A percentile compares a stretch with the other conserved stretches of the same genome.
These are phyloP conservation scores for Aspergillus unguis DNA, from an alignment of 2,329 filamentous ascomycete species.

Conservation along the genomic window DNA sequence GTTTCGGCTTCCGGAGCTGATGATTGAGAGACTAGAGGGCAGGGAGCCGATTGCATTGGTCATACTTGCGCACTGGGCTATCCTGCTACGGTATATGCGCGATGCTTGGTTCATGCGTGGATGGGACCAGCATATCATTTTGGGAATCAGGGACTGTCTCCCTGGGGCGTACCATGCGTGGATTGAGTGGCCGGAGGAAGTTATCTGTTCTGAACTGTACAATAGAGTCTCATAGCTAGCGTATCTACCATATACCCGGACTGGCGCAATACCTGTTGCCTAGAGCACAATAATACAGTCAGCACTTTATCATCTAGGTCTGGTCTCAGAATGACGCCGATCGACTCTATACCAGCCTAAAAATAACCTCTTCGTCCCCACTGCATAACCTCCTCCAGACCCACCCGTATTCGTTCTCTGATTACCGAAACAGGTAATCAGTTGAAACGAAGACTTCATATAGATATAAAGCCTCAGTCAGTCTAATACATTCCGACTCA, in stretches of 20 bases:
- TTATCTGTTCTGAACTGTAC: background rate
- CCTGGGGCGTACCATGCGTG: constrained; percentile 16
- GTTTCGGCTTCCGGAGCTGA: constrained; percentile 24
- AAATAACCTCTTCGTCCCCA: background rate
- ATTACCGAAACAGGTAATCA: constrained; percentile 23
- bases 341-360: background rate
- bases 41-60: constrained; percentile 27
- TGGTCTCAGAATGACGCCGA: background rate
- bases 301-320: background rate
- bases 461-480: background rate
- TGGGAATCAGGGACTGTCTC: constrained; percentile 25
- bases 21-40: constrained; percentile 24
- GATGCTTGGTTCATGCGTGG: constrained; percentile 32
- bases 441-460: background rate
- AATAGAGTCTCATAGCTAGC: too few species aligned
- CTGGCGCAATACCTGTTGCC: background rate
- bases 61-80: constrained; percentile 30
- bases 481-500: background rate
- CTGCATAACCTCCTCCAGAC: constrained; percentile 1
- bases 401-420: constrained; percentile 30
- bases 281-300: background rate
- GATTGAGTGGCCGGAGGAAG: constrained; percentile 28
- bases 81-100: constrained; percentile 31
- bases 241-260: too few species aligned
- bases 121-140: constrained; percentile 33